A percentile compares a stretch with the other conserved stretches of the same genome.
phyloP scores from a whole-genome alignment of 148 eudicot genomes.

The Heliamphora exappendiculata region DNA sequence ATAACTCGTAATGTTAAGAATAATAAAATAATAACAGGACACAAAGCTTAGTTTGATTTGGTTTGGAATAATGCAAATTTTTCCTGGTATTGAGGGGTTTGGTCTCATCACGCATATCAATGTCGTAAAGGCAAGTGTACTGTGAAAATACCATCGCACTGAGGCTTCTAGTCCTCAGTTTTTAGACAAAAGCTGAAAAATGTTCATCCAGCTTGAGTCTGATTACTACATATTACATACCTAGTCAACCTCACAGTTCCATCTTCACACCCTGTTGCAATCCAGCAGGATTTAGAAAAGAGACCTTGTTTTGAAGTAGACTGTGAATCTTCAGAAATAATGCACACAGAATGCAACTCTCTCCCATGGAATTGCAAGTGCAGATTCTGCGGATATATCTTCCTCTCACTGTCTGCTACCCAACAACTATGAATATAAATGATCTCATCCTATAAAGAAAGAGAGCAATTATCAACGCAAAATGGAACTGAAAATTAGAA shows the following conservation, averaged over 20 bases:
- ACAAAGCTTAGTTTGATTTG: too few species aligned
- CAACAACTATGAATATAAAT: constrained; percentile 58
- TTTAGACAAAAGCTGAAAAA: constrained; percentile 3
- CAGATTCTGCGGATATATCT: constrained; percentile 57
- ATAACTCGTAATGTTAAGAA: neutral
- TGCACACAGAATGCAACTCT: constrained; percentile 84
- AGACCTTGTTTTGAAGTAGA: constrained; percentile 15
- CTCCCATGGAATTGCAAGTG: constrained; percentile 96
- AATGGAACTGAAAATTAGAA: neutral
- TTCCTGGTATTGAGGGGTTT: neutral
- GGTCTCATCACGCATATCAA: neutral
- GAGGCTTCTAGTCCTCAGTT: neutral
- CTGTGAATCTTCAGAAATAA: constrained; percentile 37
- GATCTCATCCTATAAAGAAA: constrained; percentile 56
- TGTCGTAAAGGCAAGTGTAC: neutral
- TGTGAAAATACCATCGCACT: neutral
- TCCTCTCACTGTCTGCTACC: constrained; percentile 36
- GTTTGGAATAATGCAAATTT: neutral
- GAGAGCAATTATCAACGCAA: neutral
- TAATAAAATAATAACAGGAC: neutral
- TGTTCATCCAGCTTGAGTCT: neutral
- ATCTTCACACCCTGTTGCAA: constrained; percentile 96
- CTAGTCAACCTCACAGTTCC: constrained; percentile 93
- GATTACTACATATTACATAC: constrained; percentile 27
- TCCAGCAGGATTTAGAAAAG: constrained; percentile 41